A percentile compares a stretch with the other conserved stretches of the same genome.
These are phyloP conservation scores for Sparassis latifolia DNA, from an alignment of 1,284 basidiomycete species.

Conservation along the genomic window DNA sequence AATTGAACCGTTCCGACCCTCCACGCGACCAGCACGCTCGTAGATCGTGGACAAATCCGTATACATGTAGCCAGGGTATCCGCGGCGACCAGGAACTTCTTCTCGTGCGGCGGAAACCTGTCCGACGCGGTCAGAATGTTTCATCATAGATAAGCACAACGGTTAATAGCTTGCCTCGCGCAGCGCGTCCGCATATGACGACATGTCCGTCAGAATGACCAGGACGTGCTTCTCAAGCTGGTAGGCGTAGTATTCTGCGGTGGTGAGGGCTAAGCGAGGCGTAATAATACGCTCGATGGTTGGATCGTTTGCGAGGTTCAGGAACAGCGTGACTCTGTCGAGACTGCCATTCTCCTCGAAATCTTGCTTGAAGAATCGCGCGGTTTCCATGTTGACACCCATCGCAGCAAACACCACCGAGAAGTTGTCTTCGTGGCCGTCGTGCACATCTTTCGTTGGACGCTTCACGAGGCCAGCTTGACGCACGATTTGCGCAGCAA, in stretches of 20 bases:
- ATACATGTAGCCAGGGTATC: constrained; percentile 99
- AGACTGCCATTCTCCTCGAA: constrained; percentile 99
- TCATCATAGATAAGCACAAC: not conserved
- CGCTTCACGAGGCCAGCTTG: constrained; percentile 96
- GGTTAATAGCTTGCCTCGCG: constrained; percentile 63
- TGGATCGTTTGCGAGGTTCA: constrained; percentile 99
- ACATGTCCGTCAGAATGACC: constrained; percentile 99
- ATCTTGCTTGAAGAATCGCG: constrained; percentile 99
- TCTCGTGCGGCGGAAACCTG: constrained; percentile 97
- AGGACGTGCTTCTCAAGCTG: constrained; percentile 99
- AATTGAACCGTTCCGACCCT: constrained; percentile 98
- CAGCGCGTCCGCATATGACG: constrained; percentile 94
- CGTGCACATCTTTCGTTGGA: constrained; percentile 94
- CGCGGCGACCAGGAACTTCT: constrained; percentile 98
- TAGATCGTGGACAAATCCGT: constrained; percentile 99
- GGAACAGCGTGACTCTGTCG: constrained; percentile 96
- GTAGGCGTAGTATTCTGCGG: constrained; percentile 99
- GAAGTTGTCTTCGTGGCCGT: constrained; percentile 99
- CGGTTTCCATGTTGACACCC: constrained; percentile 99
- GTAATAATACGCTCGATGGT: constrained; percentile 99
- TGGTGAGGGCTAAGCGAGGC: constrained; percentile 95
- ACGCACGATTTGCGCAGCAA: constrained; percentile 99
- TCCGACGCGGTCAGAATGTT: not conserved
- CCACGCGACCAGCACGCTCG: constrained; percentile 97
- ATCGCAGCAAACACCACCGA: constrained; percentile 99